Evolutionary conservation across 805 yeast genomes (phyloP).

Genomic region (Allodekkera sacchari): DNA sequence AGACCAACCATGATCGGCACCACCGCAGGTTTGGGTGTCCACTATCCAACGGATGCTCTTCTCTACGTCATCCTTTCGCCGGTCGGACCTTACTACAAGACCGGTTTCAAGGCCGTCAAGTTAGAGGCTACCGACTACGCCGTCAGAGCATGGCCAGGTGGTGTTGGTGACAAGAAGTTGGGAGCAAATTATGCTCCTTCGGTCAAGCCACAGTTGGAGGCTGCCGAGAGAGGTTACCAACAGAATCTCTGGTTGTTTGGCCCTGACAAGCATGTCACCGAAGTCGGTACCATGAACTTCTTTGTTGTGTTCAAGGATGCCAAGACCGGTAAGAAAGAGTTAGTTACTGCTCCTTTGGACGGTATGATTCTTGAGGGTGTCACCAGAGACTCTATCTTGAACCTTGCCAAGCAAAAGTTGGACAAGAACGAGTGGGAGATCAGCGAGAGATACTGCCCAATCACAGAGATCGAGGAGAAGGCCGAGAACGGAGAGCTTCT

Average conservation of each 20-base stretch:
- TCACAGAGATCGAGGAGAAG: conserved; percentile 69
- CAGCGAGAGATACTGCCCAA: conserved; percentile 76
- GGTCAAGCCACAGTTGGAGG: conserved; percentile 81
- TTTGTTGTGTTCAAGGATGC: conserved; percentile 77
- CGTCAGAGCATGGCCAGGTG: conserved; percentile 99
- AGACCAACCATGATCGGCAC: conserved; percentile 97
- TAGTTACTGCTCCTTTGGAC: conserved; percentile 93
- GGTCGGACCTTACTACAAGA: conserved; percentile 91
- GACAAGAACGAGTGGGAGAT: conserved; percentile 73
- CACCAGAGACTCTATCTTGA: conserved; percentile 82
- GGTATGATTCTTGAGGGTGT: conserved; percentile 97
- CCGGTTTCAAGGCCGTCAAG: conserved; percentile 92
- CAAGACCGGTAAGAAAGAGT: conserved; percentile 77
- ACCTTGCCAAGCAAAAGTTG: conserved; percentile 68
- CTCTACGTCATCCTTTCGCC: conserved; percentile 88
- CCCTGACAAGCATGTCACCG: conserved; percentile 78
- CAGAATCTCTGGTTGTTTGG: conserved; percentile 97
- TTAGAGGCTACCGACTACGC: conserved; percentile 95
- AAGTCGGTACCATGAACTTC: conserved; percentile 96
- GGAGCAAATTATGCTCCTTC: conserved; percentile 99
- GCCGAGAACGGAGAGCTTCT: conserved; percentile 75
- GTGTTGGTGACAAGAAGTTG: conserved; percentile 90
- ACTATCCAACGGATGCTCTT: conserved; percentile 72
- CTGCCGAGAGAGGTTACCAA: conserved; percentile 86
- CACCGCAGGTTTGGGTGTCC: conserved; percentile 79